phyloP scores from a whole-genome alignment of 257 asterid species.

The Lithospermum erythrorhizon region DNA sequence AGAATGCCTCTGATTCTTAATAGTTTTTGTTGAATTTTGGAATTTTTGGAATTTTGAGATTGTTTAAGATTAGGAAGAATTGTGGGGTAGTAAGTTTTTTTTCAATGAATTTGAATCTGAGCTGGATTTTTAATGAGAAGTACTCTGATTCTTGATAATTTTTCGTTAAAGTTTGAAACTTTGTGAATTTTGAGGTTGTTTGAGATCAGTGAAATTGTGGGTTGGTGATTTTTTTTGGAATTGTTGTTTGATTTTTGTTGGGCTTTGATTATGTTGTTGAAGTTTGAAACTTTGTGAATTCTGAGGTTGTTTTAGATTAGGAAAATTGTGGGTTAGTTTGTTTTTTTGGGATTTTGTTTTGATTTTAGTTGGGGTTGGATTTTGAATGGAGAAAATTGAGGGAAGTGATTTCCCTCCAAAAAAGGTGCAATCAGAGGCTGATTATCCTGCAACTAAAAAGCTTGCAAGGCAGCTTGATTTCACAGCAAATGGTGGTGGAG shows the following conservation, averaged over 20 bases:
- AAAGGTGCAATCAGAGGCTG: conserved; percentile 43
- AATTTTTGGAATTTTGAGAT: conserved; percentile 9
- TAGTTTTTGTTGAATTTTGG: not conserved
- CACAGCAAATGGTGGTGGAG: conserved; percentile 40
- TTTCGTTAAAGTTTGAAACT: conserved; percentile 9
- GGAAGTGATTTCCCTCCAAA: conserved; percentile 71
- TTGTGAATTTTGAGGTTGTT: too few relatives aligned
- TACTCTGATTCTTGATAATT: conserved; percentile 14
- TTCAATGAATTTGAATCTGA: too few relatives aligned
- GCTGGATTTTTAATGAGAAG: not conserved
- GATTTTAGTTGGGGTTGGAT: not conserved
- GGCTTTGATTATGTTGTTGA: not conserved
- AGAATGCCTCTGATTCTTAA: conserved; percentile 11
- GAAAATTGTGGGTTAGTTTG: not conserved
- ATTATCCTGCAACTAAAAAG: conserved; percentile 67
- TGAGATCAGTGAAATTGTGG: conserved; percentile 2
- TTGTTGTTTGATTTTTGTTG: too few relatives aligned
- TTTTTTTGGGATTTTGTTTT: not conserved
- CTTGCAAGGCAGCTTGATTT: conserved; percentile 97
- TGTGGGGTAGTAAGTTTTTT: not conserved
- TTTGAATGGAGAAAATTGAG: conserved; percentile 65
- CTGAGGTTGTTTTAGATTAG: conserved; percentile 11
- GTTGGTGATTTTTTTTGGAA: not conserved
- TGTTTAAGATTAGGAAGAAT: conserved; percentile 7
- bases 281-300: conserved; percentile 8